Percentiles rank a stretch among this genome's conserved stretches.
Evolutionary conservation across 768 basidiomycete species (phyloP).

Genomic region (Coprinopsis sp.): DNA sequence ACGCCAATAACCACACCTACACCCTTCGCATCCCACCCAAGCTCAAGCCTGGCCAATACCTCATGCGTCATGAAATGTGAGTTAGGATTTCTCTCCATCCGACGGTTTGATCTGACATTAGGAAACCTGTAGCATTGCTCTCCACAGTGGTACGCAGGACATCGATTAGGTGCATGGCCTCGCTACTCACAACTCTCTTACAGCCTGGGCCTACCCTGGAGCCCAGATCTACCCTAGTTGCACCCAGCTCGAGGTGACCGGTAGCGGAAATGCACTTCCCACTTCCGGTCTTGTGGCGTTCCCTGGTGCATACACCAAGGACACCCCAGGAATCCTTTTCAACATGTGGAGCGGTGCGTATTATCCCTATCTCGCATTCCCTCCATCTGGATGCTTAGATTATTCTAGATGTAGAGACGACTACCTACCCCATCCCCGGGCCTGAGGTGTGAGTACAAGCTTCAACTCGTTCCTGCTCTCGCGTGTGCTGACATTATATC

Average conservation of each 20-base stretch:
- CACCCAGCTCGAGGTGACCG: constrained; percentile 40
- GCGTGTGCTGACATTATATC: not conserved
- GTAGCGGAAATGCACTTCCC: constrained; percentile 37
- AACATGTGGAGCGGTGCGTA: constrained; percentile 30
- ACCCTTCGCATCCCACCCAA: constrained; percentile 41
- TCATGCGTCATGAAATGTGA: constrained; percentile 43
- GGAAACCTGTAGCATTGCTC: constrained; percentile 27
- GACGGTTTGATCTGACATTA: not conserved
- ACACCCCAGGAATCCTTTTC: constrained; percentile 30
- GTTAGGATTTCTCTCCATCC: constrained; percentile 2
- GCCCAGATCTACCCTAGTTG: constrained; percentile 41
- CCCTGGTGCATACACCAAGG: constrained; percentile 37
- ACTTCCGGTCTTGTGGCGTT: constrained; percentile 42
- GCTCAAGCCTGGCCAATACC: constrained; percentile 40
- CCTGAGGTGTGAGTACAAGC: constrained; percentile 32
- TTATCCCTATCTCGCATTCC: not conserved
- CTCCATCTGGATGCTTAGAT: not conserved
- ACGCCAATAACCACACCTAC: constrained; percentile 32
- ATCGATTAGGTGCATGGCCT: not conserved
- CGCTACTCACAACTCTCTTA: not conserved
- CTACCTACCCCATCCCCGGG: constrained; percentile 38
- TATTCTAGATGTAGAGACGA: not conserved
- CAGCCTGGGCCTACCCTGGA: constrained; percentile 34
- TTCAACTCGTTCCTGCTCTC: not conserved
- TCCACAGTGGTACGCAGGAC: constrained; percentile 19